Conservation (phyloP, 306 rosid genomes). For the Pyrus communis region DNA sequence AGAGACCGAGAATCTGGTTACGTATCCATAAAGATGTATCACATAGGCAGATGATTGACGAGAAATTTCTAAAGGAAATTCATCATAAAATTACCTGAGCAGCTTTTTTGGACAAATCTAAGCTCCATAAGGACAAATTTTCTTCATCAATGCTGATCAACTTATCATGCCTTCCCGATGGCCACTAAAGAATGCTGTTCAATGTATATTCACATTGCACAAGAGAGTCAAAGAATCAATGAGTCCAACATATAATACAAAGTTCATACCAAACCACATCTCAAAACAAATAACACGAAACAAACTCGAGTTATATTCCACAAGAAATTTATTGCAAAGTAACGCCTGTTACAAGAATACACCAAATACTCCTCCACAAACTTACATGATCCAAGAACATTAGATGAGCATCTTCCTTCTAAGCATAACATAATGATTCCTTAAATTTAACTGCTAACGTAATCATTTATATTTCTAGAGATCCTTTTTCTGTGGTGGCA, state of each 20-base stretch:
- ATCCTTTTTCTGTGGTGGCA: too few species aligned
- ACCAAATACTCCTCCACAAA: not conserved
- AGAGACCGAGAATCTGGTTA: not conserved
- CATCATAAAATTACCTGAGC: conserved; percentile 57
- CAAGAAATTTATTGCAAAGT: not conserved
- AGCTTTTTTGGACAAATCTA: conserved; percentile 73
- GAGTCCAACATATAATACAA: not conserved
- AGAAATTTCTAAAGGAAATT: not conserved
- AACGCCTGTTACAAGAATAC: not conserved
- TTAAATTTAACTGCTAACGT: not conserved
- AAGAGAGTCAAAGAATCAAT: conserved; percentile 1
- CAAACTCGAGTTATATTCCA: not conserved
- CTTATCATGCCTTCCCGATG: conserved; percentile 87
- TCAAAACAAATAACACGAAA: not conserved
- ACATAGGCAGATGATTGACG: not conserved
- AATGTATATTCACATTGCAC: conserved; percentile 11
- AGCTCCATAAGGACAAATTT: conserved; percentile 74
- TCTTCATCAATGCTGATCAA: conserved; percentile 83
- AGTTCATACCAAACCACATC: not conserved
- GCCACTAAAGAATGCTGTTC: conserved; percentile 93
- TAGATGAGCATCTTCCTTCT: not conserved
- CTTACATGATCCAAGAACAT: not conserved
- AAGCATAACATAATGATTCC: not conserved
- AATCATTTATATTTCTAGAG: not conserved
- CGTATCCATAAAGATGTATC: not conserved